Evolutionary conservation across 2,329 filamentous ascomycete species (phyloP).

Genomic region (Cordyceps cateniannulata): DNA sequence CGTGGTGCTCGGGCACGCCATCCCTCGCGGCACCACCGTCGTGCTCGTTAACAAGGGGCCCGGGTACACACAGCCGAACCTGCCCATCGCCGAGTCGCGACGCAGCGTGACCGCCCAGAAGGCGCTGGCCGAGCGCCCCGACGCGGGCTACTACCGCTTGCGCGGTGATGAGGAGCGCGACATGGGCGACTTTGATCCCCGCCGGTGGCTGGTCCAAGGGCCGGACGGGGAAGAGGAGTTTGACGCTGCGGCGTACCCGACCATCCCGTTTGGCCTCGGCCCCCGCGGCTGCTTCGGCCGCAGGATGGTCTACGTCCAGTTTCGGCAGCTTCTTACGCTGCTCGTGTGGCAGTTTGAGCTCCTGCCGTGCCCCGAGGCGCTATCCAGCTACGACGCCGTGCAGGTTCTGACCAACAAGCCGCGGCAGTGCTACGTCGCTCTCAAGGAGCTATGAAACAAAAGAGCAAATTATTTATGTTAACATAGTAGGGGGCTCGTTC

Average conservation of each 20-base stretch:
- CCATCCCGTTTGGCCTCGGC: constrained; percentile 4
- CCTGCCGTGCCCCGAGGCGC: neutral
- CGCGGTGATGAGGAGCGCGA: neutral
- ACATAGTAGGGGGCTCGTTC: too few relatives aligned
- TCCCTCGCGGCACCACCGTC: constrained; percentile 24
- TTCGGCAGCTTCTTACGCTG: constrained; percentile 8
- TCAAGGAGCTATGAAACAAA: neutral
- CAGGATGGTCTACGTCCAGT: constrained; percentile 6
- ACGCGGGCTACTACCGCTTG: constrained; percentile 5
- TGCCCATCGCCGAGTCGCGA: neutral
- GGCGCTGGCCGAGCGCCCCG: neutral
- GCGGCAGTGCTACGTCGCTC: constrained; percentile 2
- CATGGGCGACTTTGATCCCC: constrained; percentile 13
- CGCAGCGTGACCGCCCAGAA: constrained; percentile 7
- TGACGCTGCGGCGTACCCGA: constrained; percentile 2
- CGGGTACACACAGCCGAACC: constrained; percentile 14
- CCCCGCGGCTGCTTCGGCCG: constrained; percentile 8
- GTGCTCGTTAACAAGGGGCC: constrained; percentile 19
- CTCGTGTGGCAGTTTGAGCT: constrained; percentile 11
- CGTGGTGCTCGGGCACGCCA: constrained; percentile 20
- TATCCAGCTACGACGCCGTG: constrained; percentile 6
- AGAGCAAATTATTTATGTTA: too few relatives aligned
- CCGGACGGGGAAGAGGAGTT: neutral
- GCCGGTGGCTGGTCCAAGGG: constrained; percentile 12
- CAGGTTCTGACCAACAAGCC: constrained; percentile 9